Percentiles rank a stretch among this genome's conserved stretches.
These are phyloP conservation scores for Plasmodium knowlesi DNA, from an alignment of 169 alveolate genomes.

Conservation along the genomic window DNA sequence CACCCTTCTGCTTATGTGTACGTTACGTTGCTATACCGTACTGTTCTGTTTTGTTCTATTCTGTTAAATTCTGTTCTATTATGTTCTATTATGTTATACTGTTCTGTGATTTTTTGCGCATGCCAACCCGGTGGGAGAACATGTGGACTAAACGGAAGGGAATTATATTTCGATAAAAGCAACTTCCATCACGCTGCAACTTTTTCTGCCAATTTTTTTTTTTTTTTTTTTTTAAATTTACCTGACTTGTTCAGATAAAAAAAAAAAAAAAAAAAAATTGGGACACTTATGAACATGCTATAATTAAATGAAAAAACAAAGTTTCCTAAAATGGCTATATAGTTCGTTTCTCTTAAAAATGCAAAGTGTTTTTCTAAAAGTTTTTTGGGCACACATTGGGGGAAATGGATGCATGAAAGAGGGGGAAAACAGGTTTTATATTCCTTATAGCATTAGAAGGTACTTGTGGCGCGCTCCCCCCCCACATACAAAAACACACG, in stretches of 20 bases:
- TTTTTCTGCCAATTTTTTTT: neutral
- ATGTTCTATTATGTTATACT: neutral
- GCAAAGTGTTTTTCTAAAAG: neutral
- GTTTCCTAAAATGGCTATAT: neutral
- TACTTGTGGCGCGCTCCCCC: neutral
- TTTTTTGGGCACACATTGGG: neutral
- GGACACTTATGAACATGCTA: neutral
- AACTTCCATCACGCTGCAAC: neutral
- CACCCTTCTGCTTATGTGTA: neutral
- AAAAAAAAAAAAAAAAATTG: slow-evolving; percentile 18
- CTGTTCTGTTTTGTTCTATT: neutral
- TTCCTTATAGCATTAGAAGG: neutral
- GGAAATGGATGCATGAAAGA: neutral
- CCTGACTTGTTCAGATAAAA: neutral
- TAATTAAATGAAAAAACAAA: neutral
- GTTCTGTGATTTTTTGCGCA: neutral
- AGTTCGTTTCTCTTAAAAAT: neutral
- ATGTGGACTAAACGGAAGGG: neutral
- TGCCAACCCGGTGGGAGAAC: neutral
- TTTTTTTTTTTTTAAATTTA: neutral
- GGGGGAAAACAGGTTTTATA: neutral
- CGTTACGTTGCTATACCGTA: neutral
- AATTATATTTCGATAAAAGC: neutral
- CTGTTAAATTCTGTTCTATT: neutral
- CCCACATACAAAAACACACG: neutral